Evolutionary conservation across 1,284 basidiomycete species (phyloP).

Genomic region (Phenoliferia sp.): DNA sequence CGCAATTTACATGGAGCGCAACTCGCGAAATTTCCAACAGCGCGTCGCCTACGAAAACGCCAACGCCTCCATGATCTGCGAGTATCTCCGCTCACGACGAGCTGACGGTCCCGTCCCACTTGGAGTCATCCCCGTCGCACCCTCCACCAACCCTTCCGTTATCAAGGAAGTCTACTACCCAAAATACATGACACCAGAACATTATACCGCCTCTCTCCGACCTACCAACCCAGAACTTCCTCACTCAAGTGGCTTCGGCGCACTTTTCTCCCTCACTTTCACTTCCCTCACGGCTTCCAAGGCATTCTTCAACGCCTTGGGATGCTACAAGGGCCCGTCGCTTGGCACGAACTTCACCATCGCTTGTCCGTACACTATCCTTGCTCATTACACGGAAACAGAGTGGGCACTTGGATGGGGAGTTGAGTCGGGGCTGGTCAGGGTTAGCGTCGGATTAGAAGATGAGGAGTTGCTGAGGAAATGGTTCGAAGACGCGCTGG

Average conservation of each 20-base stretch:
- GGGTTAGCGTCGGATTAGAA: slow-evolving; percentile 89
- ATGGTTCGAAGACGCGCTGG: slow-evolving; percentile 63
- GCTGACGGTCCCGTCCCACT: slow-evolving; percentile 38
- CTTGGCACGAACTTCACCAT: slow-evolving; percentile 95
- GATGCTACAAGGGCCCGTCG: slow-evolving; percentile 84
- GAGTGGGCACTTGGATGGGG: slow-evolving; percentile 87
- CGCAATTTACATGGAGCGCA: slow-evolving; percentile 94
- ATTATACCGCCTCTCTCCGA: slow-evolving; percentile 65
- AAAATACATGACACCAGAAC: slow-evolving; percentile 66
- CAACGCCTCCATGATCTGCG: slow-evolving; percentile 78
- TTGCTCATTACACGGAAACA: slow-evolving; percentile 87
- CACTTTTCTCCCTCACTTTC: slow-evolving; percentile 89
- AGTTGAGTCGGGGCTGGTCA: slow-evolving; percentile 76
- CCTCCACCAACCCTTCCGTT: slow-evolving; percentile 38
- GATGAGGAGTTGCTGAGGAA: slow-evolving; percentile 57
- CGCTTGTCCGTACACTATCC: slow-evolving; percentile 85
- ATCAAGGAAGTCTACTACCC: slow-evolving; percentile 89
- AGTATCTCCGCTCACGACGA: slow-evolving; percentile 59
- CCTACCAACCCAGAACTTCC: slow-evolving; percentile 32
- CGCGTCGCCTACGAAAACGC: slow-evolving; percentile 74
- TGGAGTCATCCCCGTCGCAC: slow-evolving; percentile 17
- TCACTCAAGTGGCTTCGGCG: slow-evolving; percentile 63
- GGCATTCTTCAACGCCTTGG: slow-evolving; percentile 82
- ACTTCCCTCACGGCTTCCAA: slow-evolving; percentile 59
- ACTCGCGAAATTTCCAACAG: slow-evolving; percentile 82